Evolutionary conservation across 2,329 filamentous ascomycete species (phyloP).

Genomic region (Diplodia scrobiculata): DNA sequence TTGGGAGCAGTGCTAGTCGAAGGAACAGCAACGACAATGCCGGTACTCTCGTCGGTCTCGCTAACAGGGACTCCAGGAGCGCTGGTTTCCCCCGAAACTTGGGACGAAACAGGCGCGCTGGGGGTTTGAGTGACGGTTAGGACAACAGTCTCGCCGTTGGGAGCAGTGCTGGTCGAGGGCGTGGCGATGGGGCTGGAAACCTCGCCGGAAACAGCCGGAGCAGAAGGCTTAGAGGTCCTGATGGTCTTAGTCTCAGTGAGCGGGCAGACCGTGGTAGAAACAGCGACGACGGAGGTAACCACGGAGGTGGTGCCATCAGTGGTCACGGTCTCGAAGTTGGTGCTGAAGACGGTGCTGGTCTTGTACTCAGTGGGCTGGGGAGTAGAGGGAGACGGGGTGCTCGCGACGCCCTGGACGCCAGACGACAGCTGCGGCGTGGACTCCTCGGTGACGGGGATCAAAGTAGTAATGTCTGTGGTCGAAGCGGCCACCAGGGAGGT

Average conservation of each 20-base stretch:
- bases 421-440: constrained; percentile 1
- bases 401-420: background rate
- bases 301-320: constrained; percentile 23
- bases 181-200: background rate
- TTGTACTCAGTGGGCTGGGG: constrained; percentile 1
- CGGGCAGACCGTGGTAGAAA: constrained; percentile 38
- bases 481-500: constrained; percentile 14
- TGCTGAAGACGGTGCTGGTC: constrained; percentile 14
- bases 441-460: constrained; percentile 18
- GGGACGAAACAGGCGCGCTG: background rate
- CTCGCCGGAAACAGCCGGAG: constrained; percentile 8
- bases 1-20: background rate
- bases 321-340: background rate
- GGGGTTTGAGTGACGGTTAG: background rate
- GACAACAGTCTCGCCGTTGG: constrained; percentile 9
- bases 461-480: constrained; percentile 19
- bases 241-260: constrained; percentile 37
- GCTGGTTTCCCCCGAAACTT: background rate
- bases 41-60: background rate
- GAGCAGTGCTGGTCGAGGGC: background rate
- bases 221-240: background rate
- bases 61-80: background rate
- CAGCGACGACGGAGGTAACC: constrained; percentile 11
- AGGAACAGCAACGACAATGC: background rate
- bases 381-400: constrained; percentile 4